These are phyloP conservation scores for Acacia acuminata DNA, from an alignment of 306 rosid genomes.

Conservation along the genomic window DNA sequence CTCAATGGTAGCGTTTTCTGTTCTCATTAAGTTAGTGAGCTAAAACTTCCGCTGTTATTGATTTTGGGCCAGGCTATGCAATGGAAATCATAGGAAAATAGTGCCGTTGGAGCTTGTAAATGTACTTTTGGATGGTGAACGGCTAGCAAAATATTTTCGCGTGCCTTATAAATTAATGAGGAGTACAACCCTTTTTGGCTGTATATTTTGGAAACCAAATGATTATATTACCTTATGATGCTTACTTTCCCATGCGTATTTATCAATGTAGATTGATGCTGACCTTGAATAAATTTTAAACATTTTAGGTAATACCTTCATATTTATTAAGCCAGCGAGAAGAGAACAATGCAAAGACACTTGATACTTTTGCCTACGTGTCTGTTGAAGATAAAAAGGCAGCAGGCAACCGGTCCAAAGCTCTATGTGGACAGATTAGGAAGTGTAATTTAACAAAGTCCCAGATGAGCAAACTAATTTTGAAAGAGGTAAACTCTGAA, in stretches of 20 bases:
- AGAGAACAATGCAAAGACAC: slow-evolving; percentile 39
- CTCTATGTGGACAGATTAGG: slow-evolving; percentile 59
- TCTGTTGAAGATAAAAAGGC: slow-evolving; percentile 47
- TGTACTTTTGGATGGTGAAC: background rate
- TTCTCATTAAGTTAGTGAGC: background rate
- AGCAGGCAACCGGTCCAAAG: slow-evolving; percentile 29
- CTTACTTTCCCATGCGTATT: background rate
- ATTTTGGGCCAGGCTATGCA: background rate
- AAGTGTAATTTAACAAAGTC: slow-evolving; percentile 78
- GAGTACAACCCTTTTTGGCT: background rate
- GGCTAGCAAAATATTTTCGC: background rate
- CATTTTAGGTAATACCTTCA: slow-evolving; percentile 77
- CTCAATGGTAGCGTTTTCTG: slow-evolving; percentile 62
- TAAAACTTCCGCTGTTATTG: background rate
- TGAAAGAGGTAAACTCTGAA: slow-evolving; percentile 60
- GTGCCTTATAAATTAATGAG: background rate
- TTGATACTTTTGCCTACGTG: slow-evolving; percentile 58
- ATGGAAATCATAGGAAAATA: background rate
- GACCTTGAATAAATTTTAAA: slow-evolving; percentile 7
- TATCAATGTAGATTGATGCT: background rate
- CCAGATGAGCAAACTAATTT: slow-evolving; percentile 39
- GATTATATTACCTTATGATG: background rate
- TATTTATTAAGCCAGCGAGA: slow-evolving; percentile 28
- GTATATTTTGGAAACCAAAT: background rate
- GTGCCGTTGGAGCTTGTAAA: background rate